Conservation (phyloP, 2,329 filamentous ascomycete species). For the Fusarium bactridioides region DNA sequence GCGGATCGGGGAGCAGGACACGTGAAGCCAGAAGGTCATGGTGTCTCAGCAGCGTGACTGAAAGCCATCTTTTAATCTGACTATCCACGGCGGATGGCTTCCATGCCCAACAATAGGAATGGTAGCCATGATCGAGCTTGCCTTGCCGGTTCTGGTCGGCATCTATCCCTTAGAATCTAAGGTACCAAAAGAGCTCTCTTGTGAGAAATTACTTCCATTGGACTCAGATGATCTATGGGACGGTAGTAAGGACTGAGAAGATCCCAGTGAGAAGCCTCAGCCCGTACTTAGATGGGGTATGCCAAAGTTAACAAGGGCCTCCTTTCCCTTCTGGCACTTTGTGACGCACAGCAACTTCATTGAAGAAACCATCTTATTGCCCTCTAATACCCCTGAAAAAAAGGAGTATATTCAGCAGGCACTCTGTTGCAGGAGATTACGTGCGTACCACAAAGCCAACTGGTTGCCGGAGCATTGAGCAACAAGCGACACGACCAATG, state of each 20-base stretch:
- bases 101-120: no score
- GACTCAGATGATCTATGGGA: neutral
- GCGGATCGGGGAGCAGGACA: no score
- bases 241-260: neutral
- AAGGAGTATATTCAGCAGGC: rapidly evolving
- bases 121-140: no score
- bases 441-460: rapidly evolving
- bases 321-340: neutral
- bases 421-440: rapidly evolving
- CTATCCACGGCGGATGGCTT: no score
- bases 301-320: neutral
- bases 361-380: neutral
- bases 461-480: neutral
- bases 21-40: no score
- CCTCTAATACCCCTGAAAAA: neutral
- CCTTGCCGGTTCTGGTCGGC: no score
- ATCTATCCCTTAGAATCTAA: no score
- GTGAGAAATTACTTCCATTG: neutral
- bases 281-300: neutral
- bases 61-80: no score
- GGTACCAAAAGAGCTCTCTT: no score
- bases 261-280: neutral
- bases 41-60: no score
- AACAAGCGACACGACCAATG: neutral
- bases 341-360: no score